Conservation (phyloP, 2,329 filamentous ascomycete genomes). For the Penicillium sp. region DNA sequence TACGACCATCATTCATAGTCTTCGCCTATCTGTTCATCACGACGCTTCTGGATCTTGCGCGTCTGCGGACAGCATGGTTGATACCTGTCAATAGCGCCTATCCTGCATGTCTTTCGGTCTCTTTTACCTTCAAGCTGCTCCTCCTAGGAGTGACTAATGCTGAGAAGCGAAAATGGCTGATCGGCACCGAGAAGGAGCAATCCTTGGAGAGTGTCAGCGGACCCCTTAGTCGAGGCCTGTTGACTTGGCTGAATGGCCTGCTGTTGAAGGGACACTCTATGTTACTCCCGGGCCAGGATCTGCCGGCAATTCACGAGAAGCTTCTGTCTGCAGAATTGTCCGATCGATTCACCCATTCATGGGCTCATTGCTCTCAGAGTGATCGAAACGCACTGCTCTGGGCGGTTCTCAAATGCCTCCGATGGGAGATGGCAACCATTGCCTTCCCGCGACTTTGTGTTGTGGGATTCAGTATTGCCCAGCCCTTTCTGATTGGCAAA, state of each 20-base stretch:
- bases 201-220: constrained; percentile 45
- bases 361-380: constrained; percentile 2
- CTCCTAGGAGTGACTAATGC: constrained; percentile 31
- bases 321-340: constrained; percentile 2
- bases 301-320: constrained; percentile 8
- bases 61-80: constrained; percentile 37
- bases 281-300: constrained; percentile 2
- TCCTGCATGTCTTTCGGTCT: too few relatives aligned
- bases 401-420: constrained; percentile 12
- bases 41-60: constrained; percentile 37
- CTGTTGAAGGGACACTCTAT: constrained; percentile 11
- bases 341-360: constrained; percentile 4
- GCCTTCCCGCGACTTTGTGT: constrained; percentile 12
- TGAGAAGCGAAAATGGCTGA: constrained; percentile 31
- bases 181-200: constrained; percentile 23
- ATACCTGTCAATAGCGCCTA: too few relatives aligned
- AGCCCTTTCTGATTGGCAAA: constrained; percentile 13
- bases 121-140: too few relatives aligned
- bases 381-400: constrained; percentile 9
- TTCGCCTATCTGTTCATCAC: constrained; percentile 39
- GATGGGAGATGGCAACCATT: constrained; percentile 11
- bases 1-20: constrained; percentile 28
- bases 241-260: constrained; percentile 40
- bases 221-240: constrained; percentile 38
- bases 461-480: constrained; percentile 15